Conservation (phyloP, 1,139 yeast species). For the Protomyces inouyei region DNA sequence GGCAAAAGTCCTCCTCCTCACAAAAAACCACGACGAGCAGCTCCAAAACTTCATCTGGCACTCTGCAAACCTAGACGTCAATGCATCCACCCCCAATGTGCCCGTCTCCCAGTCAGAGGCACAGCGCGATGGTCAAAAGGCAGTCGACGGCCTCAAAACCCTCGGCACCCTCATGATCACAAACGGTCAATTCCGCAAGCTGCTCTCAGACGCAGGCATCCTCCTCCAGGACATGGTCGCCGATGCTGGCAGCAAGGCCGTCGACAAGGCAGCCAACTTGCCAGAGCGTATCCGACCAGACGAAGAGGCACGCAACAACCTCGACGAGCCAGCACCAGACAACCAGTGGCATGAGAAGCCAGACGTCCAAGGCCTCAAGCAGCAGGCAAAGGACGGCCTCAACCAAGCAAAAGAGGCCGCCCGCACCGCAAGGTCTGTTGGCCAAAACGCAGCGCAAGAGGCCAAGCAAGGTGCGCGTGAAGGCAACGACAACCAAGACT, state of each 20-base stretch:
- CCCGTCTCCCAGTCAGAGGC: slow-evolving; percentile 20
- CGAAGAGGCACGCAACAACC: slow-evolving; percentile 28
- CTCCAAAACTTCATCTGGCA: slow-evolving; percentile 33
- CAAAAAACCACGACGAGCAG: slow-evolving; percentile 31
- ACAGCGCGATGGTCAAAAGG: slow-evolving; percentile 12
- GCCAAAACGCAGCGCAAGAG: slow-evolving; percentile 7
- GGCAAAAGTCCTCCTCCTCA: slow-evolving; percentile 29
- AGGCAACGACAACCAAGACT: slow-evolving; percentile 11
- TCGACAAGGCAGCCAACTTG: slow-evolving; percentile 13
- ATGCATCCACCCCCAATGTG: slow-evolving; percentile 19
- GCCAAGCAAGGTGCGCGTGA: slow-evolving; percentile 11
- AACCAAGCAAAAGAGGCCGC: slow-evolving; percentile 16
- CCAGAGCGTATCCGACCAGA: slow-evolving; percentile 29
- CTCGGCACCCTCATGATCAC: slow-evolving; percentile 32
- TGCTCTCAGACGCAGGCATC: slow-evolving; percentile 31
- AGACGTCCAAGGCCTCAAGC: slow-evolving; percentile 25
- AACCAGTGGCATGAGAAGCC: slow-evolving; percentile 31
- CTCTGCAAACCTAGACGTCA: slow-evolving; percentile 14
- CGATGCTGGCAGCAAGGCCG: slow-evolving; percentile 29
- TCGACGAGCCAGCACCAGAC: slow-evolving; percentile 32
- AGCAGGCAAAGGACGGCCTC: slow-evolving; percentile 22
- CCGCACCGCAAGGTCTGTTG: slow-evolving; percentile 8
- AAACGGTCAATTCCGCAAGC: slow-evolving; percentile 34
- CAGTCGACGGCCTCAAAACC: slow-evolving; percentile 30
- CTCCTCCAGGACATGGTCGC: slow-evolving; percentile 33